Evolutionary conservation across 305 asterid genomes (phyloP).

Genomic region (Solanum aculeatissimum): DNA sequence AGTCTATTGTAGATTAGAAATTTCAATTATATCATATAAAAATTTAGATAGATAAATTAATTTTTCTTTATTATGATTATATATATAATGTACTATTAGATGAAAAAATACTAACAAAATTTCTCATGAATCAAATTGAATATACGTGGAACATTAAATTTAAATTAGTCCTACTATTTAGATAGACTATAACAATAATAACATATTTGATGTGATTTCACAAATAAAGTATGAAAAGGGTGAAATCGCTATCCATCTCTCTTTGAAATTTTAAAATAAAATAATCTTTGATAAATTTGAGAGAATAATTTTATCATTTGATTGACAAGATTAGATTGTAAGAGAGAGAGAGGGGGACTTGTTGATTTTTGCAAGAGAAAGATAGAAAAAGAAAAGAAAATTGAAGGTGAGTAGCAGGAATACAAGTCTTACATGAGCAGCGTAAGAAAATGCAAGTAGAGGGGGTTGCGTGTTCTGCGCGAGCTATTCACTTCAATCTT

Average conservation of each 20-base stretch:
- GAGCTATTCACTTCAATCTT: constrained; percentile 1
- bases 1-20: too few species aligned
- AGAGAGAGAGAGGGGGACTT: not conserved
- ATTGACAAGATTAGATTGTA: not conserved
- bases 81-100: too few species aligned
- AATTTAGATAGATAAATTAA: too few species aligned
- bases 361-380: not conserved
- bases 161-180: not conserved
- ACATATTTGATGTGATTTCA: not conserved
- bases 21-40: too few species aligned
- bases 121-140: too few species aligned
- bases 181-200: not conserved
- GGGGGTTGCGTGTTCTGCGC: constrained; percentile 40
- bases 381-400: not conserved
- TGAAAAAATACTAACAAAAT: too few species aligned
- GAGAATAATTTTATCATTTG: not conserved
- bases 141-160: not conserved
- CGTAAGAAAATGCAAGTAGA: constrained; percentile 2
- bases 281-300: too few species aligned
- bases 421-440: not conserved
- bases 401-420: not conserved
- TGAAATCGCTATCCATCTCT: too few species aligned
- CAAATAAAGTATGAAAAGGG: not conserved
- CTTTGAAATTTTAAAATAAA: too few species aligned
- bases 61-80: too few species aligned